phyloP scores from a whole-genome alignment of 805 yeast species.

The Pichia sporocuriosa region DNA sequence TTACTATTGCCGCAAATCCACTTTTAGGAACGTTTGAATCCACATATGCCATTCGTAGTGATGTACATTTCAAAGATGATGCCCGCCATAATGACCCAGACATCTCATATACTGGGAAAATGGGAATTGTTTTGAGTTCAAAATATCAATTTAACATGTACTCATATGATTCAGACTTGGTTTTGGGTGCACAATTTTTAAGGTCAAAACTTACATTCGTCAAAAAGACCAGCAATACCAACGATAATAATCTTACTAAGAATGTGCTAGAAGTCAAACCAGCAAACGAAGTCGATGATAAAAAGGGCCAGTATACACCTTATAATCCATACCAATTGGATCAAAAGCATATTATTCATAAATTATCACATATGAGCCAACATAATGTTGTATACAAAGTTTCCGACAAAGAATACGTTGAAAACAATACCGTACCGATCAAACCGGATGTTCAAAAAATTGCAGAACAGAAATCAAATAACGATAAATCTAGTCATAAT shows the following conservation, averaged over 20 bases:
- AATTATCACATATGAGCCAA: constrained; percentile 1
- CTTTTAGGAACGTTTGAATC: constrained; percentile 83
- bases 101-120: constrained; percentile 1
- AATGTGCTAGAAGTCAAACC: neutral
- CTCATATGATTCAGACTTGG: constrained; percentile 81
- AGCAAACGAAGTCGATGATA: neutral
- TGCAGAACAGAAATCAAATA: neutral
- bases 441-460: neutral
- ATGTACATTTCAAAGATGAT: constrained; percentile 40
- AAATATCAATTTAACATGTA: constrained; percentile 84
- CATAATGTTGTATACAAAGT: constrained; percentile 10
- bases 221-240: neutral
- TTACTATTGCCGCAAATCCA: constrained; percentile 85
- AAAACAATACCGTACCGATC: neutral
- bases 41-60: constrained; percentile 79
- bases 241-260: too few species aligned
- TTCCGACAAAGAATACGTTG: constrained; percentile 2
- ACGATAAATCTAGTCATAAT: neutral
- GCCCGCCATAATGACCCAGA: neutral
- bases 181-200: constrained; percentile 84
- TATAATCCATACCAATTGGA: neutral
- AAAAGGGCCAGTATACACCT: too few species aligned
- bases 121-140: constrained; percentile 55
- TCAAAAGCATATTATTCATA: neutral
- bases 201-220: constrained; percentile 25